These are phyloP conservation scores for Phytophthora tentaculata DNA, from an alignment of 352 stramenopile genomes.

Conservation along the genomic window DNA sequence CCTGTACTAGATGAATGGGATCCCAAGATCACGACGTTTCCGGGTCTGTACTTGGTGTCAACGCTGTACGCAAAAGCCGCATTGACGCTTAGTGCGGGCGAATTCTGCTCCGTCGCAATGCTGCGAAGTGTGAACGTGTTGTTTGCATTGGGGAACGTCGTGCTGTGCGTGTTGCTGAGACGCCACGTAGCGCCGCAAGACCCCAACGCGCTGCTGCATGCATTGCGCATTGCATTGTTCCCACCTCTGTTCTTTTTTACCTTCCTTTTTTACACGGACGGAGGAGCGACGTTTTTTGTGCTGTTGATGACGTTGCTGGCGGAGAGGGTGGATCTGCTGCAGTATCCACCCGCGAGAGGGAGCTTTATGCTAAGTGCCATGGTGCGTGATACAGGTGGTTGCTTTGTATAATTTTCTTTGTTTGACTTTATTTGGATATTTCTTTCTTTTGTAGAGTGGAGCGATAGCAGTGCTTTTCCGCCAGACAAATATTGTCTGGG, in stretches of 20 bases:
- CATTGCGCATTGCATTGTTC: constrained; percentile 74
- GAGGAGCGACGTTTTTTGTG: constrained; percentile 87
- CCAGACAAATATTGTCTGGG: constrained; percentile 93
- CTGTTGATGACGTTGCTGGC: constrained; percentile 83
- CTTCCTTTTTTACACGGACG: constrained; percentile 93
- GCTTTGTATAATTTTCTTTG: not conserved
- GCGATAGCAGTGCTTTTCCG: constrained; percentile 83
- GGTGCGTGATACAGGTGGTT: constrained; percentile 31
- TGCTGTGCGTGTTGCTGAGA: constrained; percentile 60
- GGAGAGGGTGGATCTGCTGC: constrained; percentile 52
- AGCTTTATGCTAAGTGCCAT: constrained; percentile 70
- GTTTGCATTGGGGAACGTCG: constrained; percentile 69
- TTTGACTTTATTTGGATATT: constrained; percentile 10
- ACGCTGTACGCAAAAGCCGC: constrained; percentile 45
- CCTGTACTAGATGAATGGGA: constrained; percentile 77
- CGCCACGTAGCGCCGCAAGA: constrained; percentile 47
- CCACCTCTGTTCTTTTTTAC: constrained; percentile 89
- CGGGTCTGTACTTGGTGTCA: constrained; percentile 82
- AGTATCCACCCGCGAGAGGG: constrained; percentile 35
- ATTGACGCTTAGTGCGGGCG: constrained; percentile 13
- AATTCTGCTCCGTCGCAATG: constrained; percentile 64
- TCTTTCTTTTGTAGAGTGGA: constrained; percentile 51
- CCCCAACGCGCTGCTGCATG: constrained; percentile 63
- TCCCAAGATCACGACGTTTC: constrained; percentile 93
- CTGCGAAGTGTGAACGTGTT: constrained; percentile 84